Evolutionary conservation across 1,139 yeast species (phyloP).

Genomic region (Taiozyma onychis): DNA sequence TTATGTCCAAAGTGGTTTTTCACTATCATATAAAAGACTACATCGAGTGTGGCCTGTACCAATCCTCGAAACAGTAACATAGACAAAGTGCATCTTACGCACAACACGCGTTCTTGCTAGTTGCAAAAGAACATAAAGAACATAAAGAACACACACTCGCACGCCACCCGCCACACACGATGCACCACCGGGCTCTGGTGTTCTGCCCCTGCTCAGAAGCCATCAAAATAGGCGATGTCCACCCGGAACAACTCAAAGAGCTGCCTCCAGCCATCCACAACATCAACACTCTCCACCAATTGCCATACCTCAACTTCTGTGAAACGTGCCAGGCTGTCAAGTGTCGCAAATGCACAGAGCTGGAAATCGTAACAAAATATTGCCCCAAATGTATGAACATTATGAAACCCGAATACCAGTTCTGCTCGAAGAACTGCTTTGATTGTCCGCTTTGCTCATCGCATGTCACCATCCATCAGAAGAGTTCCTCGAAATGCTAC

Average conservation of each 20-base stretch:
- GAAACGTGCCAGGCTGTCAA: conserved; percentile 20
- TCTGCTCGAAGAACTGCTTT: conserved; percentile 22
- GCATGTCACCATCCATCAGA: conserved; percentile 9
- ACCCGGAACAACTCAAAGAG: conserved; percentile 2
- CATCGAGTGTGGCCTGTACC: too few species aligned
- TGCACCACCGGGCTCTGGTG: neutral
- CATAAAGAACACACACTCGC: neutral
- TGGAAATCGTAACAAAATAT: conserved; percentile 19
- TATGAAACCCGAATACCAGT: conserved; percentile 18
- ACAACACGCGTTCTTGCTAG: too few species aligned
- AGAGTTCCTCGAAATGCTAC: neutral
- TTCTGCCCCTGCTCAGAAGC: conserved; percentile 21
- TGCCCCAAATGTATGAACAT: conserved; percentile 22
- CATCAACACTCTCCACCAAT: conserved; percentile 13
- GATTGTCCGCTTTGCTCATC: conserved; percentile 21
- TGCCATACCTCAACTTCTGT: conserved; percentile 18
- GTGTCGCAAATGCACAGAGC: conserved; percentile 22
- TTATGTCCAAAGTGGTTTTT: neutral
- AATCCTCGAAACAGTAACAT: too few species aligned
- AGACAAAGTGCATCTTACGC: too few species aligned
- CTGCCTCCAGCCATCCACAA: conserved; percentile 18
- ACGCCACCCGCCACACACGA: neutral
- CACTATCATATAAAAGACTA: too few species aligned
- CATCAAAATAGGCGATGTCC: conserved; percentile 5
- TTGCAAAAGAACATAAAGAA: too few species aligned